Evolutionary conservation across 495 filamentous ascomycete species (phyloP), one percentile per base, ranked within the genome.

Genomic region (Acidomyces sp.): DNA sequence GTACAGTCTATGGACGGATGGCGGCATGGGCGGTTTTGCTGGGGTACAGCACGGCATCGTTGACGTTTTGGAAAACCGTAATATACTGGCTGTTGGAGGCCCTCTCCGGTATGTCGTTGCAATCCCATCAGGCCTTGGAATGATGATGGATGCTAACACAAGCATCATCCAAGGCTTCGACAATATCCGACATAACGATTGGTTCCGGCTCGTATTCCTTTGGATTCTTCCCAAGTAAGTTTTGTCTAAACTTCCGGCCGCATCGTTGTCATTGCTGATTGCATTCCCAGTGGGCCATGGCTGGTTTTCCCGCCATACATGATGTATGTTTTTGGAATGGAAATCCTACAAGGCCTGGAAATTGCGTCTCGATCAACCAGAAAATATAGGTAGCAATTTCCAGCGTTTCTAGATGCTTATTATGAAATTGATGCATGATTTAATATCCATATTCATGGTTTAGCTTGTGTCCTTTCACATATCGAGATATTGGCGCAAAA

Each of bases 11-110:
- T 23, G 82, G 82, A 0, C 59, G 66, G 11, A 60, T 48, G 33
- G 85, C 74, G 2, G 80, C 69, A 0, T 49, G 67, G 34, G 80
- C 83, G 2, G 67, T 79, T 25, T 44, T 93, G 39, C 49, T 82
- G 17, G 82, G 69, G 4, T 88, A 79, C 47, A 66, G 68, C 22
- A 70, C 77, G 1, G 75, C 75, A 4, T 65, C 85, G 3, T 81
- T 90, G 80, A 94, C 88, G 1, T 51, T 90, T 1, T 79, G 76
- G 60, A 94, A 94, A 73, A 94, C 87, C 12, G 52, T 82, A 39
- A 61, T 96, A 12, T 96, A 94, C 53, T 80, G 85, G 86, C 54
- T 87, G 23, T 81, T 81, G 48, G 86, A 93, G 58, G 65, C 70
- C 31, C 87, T 70, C 58, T 82, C 79, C 4, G 80, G 45, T 48